Base-by-base conservation (phyloP, 345 rosid species). In the Clarkia xantiana region DNA sequence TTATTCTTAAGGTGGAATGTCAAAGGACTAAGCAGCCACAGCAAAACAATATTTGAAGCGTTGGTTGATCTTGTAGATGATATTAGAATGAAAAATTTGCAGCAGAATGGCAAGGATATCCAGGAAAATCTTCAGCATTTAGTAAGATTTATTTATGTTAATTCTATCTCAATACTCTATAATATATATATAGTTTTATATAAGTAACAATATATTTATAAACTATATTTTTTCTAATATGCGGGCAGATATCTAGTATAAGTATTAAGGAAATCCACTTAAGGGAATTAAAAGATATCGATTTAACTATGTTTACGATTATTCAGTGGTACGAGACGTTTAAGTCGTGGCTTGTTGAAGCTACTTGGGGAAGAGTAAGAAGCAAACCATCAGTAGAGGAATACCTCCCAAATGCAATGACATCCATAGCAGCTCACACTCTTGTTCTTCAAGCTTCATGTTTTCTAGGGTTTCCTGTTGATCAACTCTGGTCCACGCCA, bases 1-100 rank as follows among this genome's bases (percentile, higher is more conserved):
- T n/a, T n/a, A n/a, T n/a, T n/a, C n/a, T n/a, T n/a, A n/a, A 79
- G 87, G 44, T 80, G 94, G 87, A 67, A 77, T 55, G 72, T 49
- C 40, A 43, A 40, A 38, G 77, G 68, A 14, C 55, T 80, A 49
- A 44, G 23, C 5, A 80, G 82, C n/a, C 66, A 70, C 11, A 23
- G 82, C 2, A 53, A 64, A 56, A 65, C 54, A 8, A 80, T 83
- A 19, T 83, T 80, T 12, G 53, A 43, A 53, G 85, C 72, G 44
- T 81, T 83, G 19, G 79, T 66, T 40, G 44, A 59, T 48, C 61
- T 73, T 34, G 75, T 76, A 13, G 44, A 23, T 13, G 76, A 74
- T 44, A 57, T 64, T 3, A 57, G 67, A 9, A 66, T 9, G 29
- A 48, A 58, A 51, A 49, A 68, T 51, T 49, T 53, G 9, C 57